Evolutionary conservation across 164 flowering plant species (phyloP), one percentile per base, ranked within the genome.

Genomic region (Sextonia rubra): DNA sequence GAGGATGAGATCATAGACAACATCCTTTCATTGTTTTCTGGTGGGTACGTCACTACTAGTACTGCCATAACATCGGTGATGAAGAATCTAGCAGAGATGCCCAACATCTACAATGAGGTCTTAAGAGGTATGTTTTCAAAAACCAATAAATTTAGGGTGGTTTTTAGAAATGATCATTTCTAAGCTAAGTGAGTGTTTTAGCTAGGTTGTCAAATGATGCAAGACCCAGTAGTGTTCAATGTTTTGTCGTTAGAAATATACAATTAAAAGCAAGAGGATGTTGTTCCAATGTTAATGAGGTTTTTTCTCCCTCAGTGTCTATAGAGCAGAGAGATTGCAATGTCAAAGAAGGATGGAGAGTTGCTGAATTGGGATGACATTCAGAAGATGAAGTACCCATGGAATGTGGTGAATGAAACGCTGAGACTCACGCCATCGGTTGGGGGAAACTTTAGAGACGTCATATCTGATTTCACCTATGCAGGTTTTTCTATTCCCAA

Each of bases 1-100:
- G 92, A 89, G n/a, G 1, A 55, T 11, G 93, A 85, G 52, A 81
- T 89, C 2, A 85, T 88, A 12, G 84, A 83, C 56, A 89, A 86
- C 78, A 86, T 89, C 5, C 63, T 89, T 4, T 85, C 83, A 6
- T 64, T 87, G 60, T 70, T 89, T 12, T 78, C 86, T 29, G 91
- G 83, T 4, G 91, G 91, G 27, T 85, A 85, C 68, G 90, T 85
- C 75, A 86, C 86, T 1, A 81, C 87, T 17, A 87, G 87, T 68
- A 76, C 83, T 26, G 78, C 84, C 22, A 80, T 85, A 14, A 79
- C 86, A 22, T 86, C 81, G 66, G 44, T 86, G 2, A 74, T 89
- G 62, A 87, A 87, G 70, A 85, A 71, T 60, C 74, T 80, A 3
- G 80, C 80, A 0, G 80, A 80, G 66, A 70, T 49, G 55, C n/a